Evolutionary conservation across 2,329 filamentous ascomycete species (phyloP), one percentile per base, ranked within the genome.

Genomic region (Colletotrichum nymphaeae): DNA sequence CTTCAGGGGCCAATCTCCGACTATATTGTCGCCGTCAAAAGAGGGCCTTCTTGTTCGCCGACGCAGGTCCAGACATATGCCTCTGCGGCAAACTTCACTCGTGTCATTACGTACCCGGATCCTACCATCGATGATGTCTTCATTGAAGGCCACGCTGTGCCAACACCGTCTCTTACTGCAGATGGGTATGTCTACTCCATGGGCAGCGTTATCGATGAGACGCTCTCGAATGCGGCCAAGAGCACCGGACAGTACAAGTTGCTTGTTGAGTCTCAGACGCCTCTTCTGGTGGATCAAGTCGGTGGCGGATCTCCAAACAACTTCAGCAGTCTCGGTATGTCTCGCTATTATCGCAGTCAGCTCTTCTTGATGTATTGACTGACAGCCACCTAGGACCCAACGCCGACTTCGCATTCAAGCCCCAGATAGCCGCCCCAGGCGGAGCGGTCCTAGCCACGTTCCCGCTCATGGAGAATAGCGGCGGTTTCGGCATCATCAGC

Each of bases 391-490:
- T 0, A 71, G 63, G 63, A 2, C 69, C 63, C 22, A 67, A 60
- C 46, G 68, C 75, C 75, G 26, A 77, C 65, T 60, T 78, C 67
- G 76, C 76, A 6, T 63, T 81, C 55, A 81, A 81, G 69, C 80
- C 80, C 0, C 74, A 80, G 53, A 70, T 82, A 8, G 78, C 80
- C 9, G 82, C 80, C 4, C 82, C 82, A 0, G 82, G 82, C 1
- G 81, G 81, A 0, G 73, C 78, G 24, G 81, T 83, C 14, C 77
- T 84, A 8, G 79, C 81, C 1, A 83, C 81, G 0, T 83, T 78
- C 72, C 81, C 81, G 0, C 66, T 82, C 3, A 79, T 76, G 4
- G 63, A 75, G 0, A 67, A 76, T 22, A 69, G 67, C 53, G 60
- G 67, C 53, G 79, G 78, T 14, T 84, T 82, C 35, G 78, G 78